Evolutionary conservation across 176 grass and related monocot genomes (phyloP).

Genomic region (Eleusine coracana): DNA sequence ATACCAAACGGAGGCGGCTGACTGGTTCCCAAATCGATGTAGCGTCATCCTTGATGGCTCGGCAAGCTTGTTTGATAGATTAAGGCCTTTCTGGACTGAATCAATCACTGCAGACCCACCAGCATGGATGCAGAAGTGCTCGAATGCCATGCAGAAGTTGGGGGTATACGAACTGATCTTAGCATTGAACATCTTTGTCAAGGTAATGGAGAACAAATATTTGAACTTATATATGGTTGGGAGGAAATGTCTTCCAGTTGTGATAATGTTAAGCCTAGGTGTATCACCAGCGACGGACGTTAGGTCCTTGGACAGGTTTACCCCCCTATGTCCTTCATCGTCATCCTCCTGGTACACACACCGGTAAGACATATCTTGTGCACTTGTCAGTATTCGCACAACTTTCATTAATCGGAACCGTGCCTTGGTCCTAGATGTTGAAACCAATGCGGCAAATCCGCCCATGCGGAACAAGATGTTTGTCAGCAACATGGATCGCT

Average conservation of each 20-base stretch:
- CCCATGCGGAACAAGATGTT: constrained; percentile 48
- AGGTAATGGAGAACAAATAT: not conserved
- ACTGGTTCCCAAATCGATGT: constrained; percentile 17
- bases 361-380: constrained; percentile 21
- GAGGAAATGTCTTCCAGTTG: constrained; percentile 13
- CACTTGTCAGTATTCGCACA: not conserved
- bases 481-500: constrained; percentile 19
- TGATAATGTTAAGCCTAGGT: not conserved
- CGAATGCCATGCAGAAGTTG: not conserved
- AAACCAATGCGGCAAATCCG: constrained; percentile 21
- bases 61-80: not conserved
- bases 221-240: constrained; percentile 13
- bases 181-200: not conserved
- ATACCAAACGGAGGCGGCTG: not conserved
- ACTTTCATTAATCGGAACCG: not conserved
- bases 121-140: constrained; percentile 32
- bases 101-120: constrained; percentile 8
- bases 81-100: not conserved
- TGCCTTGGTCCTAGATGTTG: not conserved
- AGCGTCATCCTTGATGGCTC: constrained; percentile 31
- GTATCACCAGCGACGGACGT: constrained; percentile 1
- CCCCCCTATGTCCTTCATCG: constrained; percentile 28
- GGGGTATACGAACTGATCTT: not conserved
- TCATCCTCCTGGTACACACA: constrained; percentile 40
- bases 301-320: constrained; percentile 29